Percentiles rank a stretch among this genome's conserved stretches.
Conservation (phyloP, 2,329 filamentous ascomycete species). For the Zasmidium cellare region DNA sequence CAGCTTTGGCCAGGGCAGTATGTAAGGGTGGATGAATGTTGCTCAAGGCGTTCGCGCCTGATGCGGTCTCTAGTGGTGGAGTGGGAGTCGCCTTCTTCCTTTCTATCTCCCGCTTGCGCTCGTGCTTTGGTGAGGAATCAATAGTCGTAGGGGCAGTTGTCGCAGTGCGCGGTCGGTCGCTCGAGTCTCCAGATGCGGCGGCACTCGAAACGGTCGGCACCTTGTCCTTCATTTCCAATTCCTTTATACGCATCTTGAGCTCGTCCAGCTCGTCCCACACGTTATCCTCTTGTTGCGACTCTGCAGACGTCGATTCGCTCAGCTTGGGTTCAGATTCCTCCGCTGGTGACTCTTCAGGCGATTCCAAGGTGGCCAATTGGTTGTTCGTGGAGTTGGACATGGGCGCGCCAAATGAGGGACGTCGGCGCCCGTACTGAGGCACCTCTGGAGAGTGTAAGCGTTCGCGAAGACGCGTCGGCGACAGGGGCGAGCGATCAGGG, state of each 20-base stretch:
- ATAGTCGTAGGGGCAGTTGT: slow-evolving; percentile 89
- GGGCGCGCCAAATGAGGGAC: slow-evolving; percentile 25
- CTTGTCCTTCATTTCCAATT: slow-evolving; percentile 86
- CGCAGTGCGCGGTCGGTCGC: slow-evolving; percentile 84
- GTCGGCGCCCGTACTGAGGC: slow-evolving; percentile 22
- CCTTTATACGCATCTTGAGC: slow-evolving; percentile 86
- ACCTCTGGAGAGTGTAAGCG: slow-evolving; percentile 29
- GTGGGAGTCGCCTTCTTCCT: slow-evolving; percentile 40
- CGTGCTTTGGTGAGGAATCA: slow-evolving; percentile 82
- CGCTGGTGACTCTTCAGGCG: slow-evolving; percentile 32
- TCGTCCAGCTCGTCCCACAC: slow-evolving; percentile 98
- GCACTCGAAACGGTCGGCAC: slow-evolving; percentile 74
- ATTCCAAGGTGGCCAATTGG: slow-evolving; percentile 4
- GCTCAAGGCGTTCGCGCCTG: slow-evolving; percentile 45
- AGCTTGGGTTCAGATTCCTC: slow-evolving; percentile 47
- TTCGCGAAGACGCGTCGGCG: slow-evolving; percentile 20
- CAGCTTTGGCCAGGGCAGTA: slow-evolving; percentile 77
- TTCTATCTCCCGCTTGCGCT: slow-evolving; percentile 46
- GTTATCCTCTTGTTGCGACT: slow-evolving; percentile 84
- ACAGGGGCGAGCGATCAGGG: slow-evolving; percentile 23
- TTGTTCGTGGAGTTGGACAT: slow-evolving; percentile 10
- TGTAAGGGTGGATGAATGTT: slow-evolving; percentile 77
- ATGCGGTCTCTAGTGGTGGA: slow-evolving; percentile 30
- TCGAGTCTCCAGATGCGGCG: slow-evolving; percentile 70
- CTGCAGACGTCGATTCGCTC: slow-evolving; percentile 69